phyloP scores from a whole-genome alignment of 352 stramenopile genomes.

The Phytophthora hibernalis region DNA sequence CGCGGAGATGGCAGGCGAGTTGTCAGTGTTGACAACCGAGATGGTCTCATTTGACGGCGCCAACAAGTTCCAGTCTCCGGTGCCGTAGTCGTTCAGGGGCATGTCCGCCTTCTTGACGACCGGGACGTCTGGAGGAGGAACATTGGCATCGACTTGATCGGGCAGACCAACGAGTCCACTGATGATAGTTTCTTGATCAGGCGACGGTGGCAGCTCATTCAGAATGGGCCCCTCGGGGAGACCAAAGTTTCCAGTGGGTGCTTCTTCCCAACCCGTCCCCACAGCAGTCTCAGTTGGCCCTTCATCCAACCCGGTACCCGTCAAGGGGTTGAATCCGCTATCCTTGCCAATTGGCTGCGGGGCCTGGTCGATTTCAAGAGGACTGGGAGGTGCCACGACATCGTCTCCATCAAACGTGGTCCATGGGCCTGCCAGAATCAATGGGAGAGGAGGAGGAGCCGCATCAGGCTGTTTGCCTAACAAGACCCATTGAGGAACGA shows the following conservation, averaged over 20 bases:
- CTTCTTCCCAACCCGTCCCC: neutral
- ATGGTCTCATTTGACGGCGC: constrained; percentile 43
- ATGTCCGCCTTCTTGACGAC: constrained; percentile 25
- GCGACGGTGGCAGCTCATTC: neutral
- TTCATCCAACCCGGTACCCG: neutral
- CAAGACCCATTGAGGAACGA: constrained; percentile 14
- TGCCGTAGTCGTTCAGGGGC: constrained; percentile 23
- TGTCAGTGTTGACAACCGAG: constrained; percentile 32
- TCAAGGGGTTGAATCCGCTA: neutral
- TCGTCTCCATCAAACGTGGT: constrained; percentile 5
- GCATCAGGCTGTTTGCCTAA: neutral
- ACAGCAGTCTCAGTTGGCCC: neutral
- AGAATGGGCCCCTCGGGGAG: neutral
- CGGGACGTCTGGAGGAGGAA: constrained; percentile 22
- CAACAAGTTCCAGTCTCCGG: constrained; percentile 47
- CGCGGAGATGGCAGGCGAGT: constrained; percentile 35
- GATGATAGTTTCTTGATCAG: neutral
- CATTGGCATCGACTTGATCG: constrained; percentile 6
- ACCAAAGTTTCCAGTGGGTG: constrained; percentile 9
- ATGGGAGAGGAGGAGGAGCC: constrained; percentile 1
- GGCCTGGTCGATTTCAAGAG: constrained; percentile 6
- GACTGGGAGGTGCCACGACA: neutral
- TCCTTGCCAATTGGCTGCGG: constrained; percentile 1
- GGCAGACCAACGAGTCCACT: constrained; percentile 1
- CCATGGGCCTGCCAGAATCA: constrained; percentile 5